phyloP scores from a whole-genome alignment of 2,329 filamentous ascomycete species.

The Trichoderma polysporum region DNA sequence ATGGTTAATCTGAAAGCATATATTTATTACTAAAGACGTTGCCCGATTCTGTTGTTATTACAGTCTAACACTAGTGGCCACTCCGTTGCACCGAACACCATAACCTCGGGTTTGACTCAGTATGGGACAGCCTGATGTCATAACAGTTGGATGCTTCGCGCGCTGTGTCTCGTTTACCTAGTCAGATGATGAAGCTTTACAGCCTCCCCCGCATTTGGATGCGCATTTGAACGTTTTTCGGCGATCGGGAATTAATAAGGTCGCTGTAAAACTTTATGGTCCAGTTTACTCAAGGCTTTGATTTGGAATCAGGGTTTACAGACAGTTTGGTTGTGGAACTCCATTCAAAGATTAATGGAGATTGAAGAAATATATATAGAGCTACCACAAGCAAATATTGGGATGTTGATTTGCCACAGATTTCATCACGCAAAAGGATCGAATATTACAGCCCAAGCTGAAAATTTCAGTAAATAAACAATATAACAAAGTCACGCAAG shows the following conservation, averaged over 20 bases:
- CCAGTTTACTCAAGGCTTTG: background rate
- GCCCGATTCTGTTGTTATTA: no score
- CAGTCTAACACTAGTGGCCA: no score
- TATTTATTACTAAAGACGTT: no score
- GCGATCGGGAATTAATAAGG: no score
- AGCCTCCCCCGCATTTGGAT: no score
- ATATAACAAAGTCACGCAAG: background rate
- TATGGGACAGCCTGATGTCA: background rate
- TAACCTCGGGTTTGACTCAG: background rate
- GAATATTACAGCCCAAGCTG: background rate
- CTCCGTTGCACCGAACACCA: background rate
- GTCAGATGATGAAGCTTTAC: no score
- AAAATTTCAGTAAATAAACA: background rate
- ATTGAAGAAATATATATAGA: background rate
- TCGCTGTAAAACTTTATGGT: background rate
- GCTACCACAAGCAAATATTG: no score
- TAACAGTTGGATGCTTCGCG: background rate
- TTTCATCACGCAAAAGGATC: background rate
- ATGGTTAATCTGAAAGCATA: no score
- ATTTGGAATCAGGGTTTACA: background rate
- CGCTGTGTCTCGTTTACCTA: background rate
- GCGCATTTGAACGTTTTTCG: no score
- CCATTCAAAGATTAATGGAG: background rate
- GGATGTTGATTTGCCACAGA: background rate
- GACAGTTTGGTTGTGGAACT: background rate